Percentiles rank a stretch among this genome's conserved stretches.
These are phyloP conservation scores for Camptophora hylomeconis DNA, from an alignment of 2,329 filamentous ascomycete species.

Conservation along the genomic window DNA sequence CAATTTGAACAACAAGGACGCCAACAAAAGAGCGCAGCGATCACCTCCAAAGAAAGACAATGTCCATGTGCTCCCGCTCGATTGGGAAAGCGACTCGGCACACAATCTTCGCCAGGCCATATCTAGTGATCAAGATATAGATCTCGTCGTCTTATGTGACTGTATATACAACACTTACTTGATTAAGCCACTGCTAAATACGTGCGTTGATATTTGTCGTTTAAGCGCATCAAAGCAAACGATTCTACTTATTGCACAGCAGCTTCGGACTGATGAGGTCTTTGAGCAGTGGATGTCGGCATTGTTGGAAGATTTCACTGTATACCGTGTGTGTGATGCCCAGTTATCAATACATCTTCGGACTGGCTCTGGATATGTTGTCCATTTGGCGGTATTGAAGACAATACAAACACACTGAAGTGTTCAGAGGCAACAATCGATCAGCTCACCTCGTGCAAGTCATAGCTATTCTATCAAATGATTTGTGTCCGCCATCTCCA, in stretches of 20 bases:
- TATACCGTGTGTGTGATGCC: conserved; percentile 62
- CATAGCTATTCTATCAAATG: too few relatives aligned
- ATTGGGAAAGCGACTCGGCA: conserved; percentile 60
- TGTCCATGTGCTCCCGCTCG: conserved; percentile 38
- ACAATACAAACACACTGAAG: too few relatives aligned
- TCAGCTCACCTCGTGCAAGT: too few relatives aligned
- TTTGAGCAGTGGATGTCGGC: conserved; percentile 68
- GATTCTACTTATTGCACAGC: conserved; percentile 74
- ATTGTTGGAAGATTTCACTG: conserved; percentile 53
- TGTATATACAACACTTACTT: conserved; percentile 91
- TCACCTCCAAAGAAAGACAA: conserved; percentile 7
- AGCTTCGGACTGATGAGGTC: conserved; percentile 71
- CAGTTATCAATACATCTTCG: conserved; percentile 46
- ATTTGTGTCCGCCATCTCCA: too few relatives aligned
- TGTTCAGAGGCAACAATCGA: too few relatives aligned
- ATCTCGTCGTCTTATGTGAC: conserved; percentile 73
- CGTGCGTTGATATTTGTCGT: conserved; percentile 61
- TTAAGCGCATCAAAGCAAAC: conserved; percentile 44
- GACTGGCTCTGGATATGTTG: conserved; percentile 60
- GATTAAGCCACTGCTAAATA: conserved; percentile 67
- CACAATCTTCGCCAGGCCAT: conserved; percentile 25
- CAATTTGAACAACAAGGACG: conserved; percentile 16
- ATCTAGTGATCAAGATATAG: conserved; percentile 32
- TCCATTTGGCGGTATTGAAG: conserved; percentile 62
- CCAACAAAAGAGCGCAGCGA: neutral